A percentile compares a stretch with the other conserved stretches of the same genome.
Conservation (phyloP, 2,329 filamentous ascomycete species). For the Tolypocladium tropicale region DNA sequence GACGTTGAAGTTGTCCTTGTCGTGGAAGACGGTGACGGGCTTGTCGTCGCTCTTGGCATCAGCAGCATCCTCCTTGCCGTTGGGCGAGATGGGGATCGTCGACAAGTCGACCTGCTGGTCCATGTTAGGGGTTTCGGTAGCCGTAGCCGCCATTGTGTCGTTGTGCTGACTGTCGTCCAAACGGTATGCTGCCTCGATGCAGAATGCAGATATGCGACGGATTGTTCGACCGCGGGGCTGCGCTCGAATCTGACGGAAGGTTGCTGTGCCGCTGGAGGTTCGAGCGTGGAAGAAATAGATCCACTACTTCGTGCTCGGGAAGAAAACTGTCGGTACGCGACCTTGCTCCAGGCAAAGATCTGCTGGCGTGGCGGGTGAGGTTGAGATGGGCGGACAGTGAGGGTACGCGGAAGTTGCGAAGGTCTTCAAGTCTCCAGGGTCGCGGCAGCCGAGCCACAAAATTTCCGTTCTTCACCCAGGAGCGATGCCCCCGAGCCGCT, state of each 20-base stretch:
- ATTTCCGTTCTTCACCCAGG: background rate
- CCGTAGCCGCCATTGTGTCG: conserved; percentile 24
- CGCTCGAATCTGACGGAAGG: conserved; percentile 3
- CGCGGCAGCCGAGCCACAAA: background rate
- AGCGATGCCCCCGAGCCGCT: background rate
- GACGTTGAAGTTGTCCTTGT: conserved; percentile 98
- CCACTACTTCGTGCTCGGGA: conserved; percentile 16
- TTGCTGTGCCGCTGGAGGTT: conserved; percentile 2
- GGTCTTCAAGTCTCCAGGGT: background rate
- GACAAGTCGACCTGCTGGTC: conserved; percentile 55
- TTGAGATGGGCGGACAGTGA: conserved; percentile 7
- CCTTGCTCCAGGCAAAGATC: conserved; percentile 30
- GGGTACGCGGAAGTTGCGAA: conserved; percentile 8
- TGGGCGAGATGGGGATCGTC: conserved; percentile 57
- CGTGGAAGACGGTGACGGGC: conserved; percentile 90
- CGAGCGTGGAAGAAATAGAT: conserved; percentile 12
- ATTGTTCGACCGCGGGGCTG: conserved; percentile 9
- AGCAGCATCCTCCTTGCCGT: conserved; percentile 41
- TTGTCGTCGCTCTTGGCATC: conserved; percentile 44
- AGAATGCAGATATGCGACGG: conserved; percentile 7
- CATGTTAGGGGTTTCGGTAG: conserved; percentile 23
- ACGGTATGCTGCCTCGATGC: background rate
- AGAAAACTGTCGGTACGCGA: conserved; percentile 10
- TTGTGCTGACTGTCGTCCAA: background rate
- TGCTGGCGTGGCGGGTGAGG: conserved; percentile 7